phyloP scores from a whole-genome alignment of 768 basidiomycete genomes.

The Botryobasidium botryosum region DNA sequence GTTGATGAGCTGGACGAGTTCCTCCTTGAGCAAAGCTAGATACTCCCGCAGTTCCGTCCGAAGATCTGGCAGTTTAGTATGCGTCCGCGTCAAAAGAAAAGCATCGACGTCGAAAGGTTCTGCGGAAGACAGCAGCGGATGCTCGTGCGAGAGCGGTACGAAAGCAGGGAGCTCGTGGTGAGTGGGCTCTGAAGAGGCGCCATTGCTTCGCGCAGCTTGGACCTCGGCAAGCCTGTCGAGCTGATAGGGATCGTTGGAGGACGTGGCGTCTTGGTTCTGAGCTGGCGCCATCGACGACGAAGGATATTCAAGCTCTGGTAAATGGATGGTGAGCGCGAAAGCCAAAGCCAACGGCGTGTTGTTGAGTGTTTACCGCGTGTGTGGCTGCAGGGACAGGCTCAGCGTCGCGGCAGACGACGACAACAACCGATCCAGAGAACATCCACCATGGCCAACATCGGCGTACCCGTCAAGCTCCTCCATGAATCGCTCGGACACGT shows the following conservation, averaged over 20 bases:
- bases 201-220: too few relatives aligned
- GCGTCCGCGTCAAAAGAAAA: slow-evolving; percentile 67
- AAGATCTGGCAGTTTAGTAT: slow-evolving; percentile 75
- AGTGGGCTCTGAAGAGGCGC: slow-evolving; percentile 5
- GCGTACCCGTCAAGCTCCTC: slow-evolving; percentile 89
- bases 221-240: too few relatives aligned
- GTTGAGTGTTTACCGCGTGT: too few relatives aligned
- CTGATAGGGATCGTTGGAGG: too few relatives aligned
- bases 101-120: slow-evolving; percentile 63
- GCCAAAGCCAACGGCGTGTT: too few relatives aligned
- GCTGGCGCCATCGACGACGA: too few relatives aligned
- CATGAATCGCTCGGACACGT: slow-evolving; percentile 94
- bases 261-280: too few relatives aligned
- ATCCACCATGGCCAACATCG: slow-evolving; percentile 27
- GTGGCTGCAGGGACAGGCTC: too few relatives aligned
- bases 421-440: not conserved
- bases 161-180: slow-evolving; percentile 22
- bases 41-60: slow-evolving; percentile 79
- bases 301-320: too few relatives aligned
- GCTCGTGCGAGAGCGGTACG: slow-evolving; percentile 60
- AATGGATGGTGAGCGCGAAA: too few relatives aligned
- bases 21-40: slow-evolving; percentile 68
- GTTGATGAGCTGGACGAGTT: slow-evolving; percentile 89
- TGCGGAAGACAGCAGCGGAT: slow-evolving; percentile 45
- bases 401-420: too few relatives aligned